Evolutionary conservation across 805 yeast species (phyloP), one percentile per base, ranked within the genome.

Genomic region (Candida maltosa): DNA sequence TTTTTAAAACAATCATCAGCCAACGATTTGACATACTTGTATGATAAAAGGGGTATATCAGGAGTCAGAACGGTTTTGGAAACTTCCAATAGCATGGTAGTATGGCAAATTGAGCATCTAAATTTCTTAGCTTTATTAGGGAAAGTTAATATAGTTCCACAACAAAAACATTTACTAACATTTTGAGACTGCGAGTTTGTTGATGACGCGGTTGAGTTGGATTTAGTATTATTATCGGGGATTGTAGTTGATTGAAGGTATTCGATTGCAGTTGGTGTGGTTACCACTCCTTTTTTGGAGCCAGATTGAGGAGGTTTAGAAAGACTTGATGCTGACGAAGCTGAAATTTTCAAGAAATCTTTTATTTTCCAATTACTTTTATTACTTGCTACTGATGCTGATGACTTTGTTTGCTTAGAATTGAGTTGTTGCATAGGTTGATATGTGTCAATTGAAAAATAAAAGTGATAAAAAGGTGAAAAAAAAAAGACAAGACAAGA

Each of bases 61-160:
- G 32, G 11, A 9, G 2, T 7, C 3, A 12, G 2, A 12, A 26
- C 10, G 4, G 12, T 10, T 16, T 27, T 14, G 34, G 48, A 18
- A 8, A 32, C 43, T 6, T 39, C 44, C 12, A 63, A 32, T 9
- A 61, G 41, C 21, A 63, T 60, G 1, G 77, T 76, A 5, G 81
- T 71, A 24, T 65, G 69, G 48, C 95, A 85, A 4, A 76, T 65
- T 0, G 79, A 65, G 49, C 95, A 85, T 38, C 73, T 70, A 50
- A 75, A 79, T 38, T 65, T 65, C n/a, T 37, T 25, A 7, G 58
- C 39, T 11, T 41, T 47, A 17, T 41, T 45, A 2, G 65, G 60
- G 32, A 56, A 58, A 2, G 60, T 47, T 16, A 66, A 42, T 1
- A 64, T 39, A 2, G 61, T 57, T 4, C 64, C 66, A 42, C 73